Evolutionary conservation across 495 filamentous ascomycete genomes (phyloP).

Genomic region (Xylaria telfairii): DNA sequence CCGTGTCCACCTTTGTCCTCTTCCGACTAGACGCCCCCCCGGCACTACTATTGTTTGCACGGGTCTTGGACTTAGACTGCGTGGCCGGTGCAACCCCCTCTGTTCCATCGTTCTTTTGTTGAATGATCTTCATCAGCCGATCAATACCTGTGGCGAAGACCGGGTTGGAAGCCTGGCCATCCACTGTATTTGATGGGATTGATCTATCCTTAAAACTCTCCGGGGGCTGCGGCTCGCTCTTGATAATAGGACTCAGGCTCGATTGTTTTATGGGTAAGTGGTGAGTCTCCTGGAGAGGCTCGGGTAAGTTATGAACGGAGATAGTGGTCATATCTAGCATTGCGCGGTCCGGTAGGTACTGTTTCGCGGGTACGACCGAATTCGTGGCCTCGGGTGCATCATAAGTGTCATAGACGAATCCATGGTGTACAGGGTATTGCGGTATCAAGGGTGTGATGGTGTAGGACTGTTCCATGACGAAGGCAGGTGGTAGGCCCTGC

Average conservation of each 20-base stretch:
- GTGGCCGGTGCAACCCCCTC: conserved; percentile 20
- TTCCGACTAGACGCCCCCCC: conserved; percentile 6
- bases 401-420: conserved; percentile 45
- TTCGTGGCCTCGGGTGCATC: conserved; percentile 10
- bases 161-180: conserved; percentile 44
- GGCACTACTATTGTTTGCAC: not conserved
- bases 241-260: conserved; percentile 45
- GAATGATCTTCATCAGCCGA: conserved; percentile 90
- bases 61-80: conserved; percentile 21
- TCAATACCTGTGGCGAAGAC: conserved; percentile 85
- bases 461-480: conserved; percentile 43
- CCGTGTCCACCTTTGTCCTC: conserved; percentile 24
- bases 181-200: conserved; percentile 35
- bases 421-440: conserved; percentile 38
- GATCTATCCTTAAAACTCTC: conserved; percentile 28
- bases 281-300: conserved; percentile 11
- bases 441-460: conserved; percentile 43
- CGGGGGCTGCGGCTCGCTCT: conserved; percentile 44
- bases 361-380: conserved; percentile 43
- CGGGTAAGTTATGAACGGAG: conserved; percentile 28
- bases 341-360: conserved; percentile 44
- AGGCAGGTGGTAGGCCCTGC: conserved; percentile 38
- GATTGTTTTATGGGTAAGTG: conserved; percentile 27
- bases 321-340: conserved; percentile 10
- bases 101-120: conserved; percentile 60